Conservation (phyloP, 2,329 filamentous ascomycete genomes). For the Ceratocystis huliohia region DNA sequence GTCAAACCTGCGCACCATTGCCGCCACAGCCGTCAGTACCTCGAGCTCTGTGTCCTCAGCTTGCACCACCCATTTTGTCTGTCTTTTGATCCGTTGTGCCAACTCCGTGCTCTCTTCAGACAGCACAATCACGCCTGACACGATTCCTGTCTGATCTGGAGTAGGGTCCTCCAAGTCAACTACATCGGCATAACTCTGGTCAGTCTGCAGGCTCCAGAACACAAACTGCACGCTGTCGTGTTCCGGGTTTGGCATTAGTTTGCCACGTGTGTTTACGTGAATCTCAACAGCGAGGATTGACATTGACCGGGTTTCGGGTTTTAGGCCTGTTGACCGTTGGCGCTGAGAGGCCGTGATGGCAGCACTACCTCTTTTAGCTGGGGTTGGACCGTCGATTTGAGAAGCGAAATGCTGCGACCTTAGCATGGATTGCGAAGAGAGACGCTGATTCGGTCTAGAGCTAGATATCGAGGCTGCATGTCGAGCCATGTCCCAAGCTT, state of each 20-base stretch:
- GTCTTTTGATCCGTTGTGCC: slow-evolving; percentile 48
- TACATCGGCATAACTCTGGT: slow-evolving; percentile 36
- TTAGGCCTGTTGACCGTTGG: slow-evolving; percentile 45
- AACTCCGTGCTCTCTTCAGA: slow-evolving; percentile 44
- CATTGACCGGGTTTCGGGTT: slow-evolving; percentile 87
- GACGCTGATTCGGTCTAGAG: neutral
- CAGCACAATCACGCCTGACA: slow-evolving; percentile 61
- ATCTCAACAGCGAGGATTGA: slow-evolving; percentile 89
- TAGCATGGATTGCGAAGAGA: neutral
- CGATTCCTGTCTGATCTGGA: slow-evolving; percentile 23
- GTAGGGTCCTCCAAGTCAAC: slow-evolving; percentile 28
- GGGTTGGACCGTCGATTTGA: slow-evolving; percentile 76
- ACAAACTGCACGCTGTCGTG: slow-evolving; percentile 78
- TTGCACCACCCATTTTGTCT: slow-evolving; percentile 41
- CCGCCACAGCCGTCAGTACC: slow-evolving; percentile 70
- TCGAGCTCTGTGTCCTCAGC: slow-evolving; percentile 72
- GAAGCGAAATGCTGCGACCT: slow-evolving; percentile 38
- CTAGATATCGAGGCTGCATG: neutral
- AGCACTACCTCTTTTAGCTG: slow-evolving; percentile 45
- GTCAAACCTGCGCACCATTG: slow-evolving; percentile 71
- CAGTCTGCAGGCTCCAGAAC: slow-evolving; percentile 79
- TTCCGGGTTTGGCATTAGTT: slow-evolving; percentile 74
- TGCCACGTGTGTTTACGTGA: slow-evolving; percentile 75
- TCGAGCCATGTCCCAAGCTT: slow-evolving; percentile 40
- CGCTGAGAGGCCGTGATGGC: slow-evolving; percentile 77